Base-by-base conservation (phyloP, 768 basidiomycete species). In the Cyathus striatus region DNA sequence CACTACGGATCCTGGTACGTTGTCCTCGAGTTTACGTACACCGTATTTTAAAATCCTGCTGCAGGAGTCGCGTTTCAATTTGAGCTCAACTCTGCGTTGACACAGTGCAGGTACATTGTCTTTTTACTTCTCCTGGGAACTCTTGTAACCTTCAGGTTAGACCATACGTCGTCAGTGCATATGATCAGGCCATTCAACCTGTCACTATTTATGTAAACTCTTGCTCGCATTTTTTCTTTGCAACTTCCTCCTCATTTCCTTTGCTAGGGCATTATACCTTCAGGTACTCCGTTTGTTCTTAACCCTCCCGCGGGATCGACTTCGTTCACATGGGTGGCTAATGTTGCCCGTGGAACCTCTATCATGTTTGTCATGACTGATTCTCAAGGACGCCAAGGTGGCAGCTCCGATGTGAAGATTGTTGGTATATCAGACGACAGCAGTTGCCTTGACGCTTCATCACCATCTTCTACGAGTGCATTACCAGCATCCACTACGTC, bases 291-390 rank as follows among this genome's bases (percentile, higher is more conserved):
- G 1, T 67, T 83, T 42, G 45, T 66, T 16, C 49, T 86, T 10
- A 44, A 57, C 6, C 68, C 76, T 25, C 67, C 71, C 2, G 38
- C 40, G 3, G 70, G 70, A 12, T 58, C 68, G 6, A 46, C 59
- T 4, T 63, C 60, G 3, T 80, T 62, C 49, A 52, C 58, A n/a
- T 87, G 84, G 86, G 61, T 54, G 23, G 76, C 74, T 14, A 68
- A 80, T 56, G 71, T 81, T 20, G 68, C 69, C 25, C 72, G 74
- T 6, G 79, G 80, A 4, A 86, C 81, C 2, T 66, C 69, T 3
- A 56, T 84, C 37, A 43, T 86, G 10, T 84, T 84, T 40, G 50
- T 72, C 30, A 68, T 84, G 74, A 60, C 67, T 2, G 80, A 82
- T 49, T 57, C 74, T 9, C 45, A 50, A 38, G 74, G 76, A 9